These are phyloP conservation scores for Aspergillus sp. DNA, from an alignment of 2,329 filamentous ascomycete genomes.

Conservation along the genomic window DNA sequence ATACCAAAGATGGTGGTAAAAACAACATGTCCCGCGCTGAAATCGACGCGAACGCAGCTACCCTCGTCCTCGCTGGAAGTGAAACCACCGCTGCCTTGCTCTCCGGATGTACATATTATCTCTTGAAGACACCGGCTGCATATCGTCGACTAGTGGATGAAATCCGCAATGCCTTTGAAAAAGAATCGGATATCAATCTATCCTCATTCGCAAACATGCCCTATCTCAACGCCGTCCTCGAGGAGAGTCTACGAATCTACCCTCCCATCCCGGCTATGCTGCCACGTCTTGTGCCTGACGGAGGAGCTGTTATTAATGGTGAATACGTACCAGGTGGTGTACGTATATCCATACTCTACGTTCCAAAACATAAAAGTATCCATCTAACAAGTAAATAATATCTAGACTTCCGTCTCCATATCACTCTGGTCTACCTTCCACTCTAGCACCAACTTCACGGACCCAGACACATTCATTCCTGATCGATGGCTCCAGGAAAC, in stretches of 20 bases:
- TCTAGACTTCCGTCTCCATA: constrained; percentile 3
- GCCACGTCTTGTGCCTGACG: constrained; percentile 23
- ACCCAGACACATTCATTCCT: constrained; percentile 19
- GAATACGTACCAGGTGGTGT: constrained; percentile 21
- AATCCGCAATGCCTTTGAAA: constrained; percentile 18
- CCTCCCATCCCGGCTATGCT: constrained; percentile 25
- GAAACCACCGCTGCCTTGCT: constrained; percentile 16
- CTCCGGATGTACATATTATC: constrained; percentile 13
- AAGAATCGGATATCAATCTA: constrained; percentile 14
- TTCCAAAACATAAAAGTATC: not conserved
- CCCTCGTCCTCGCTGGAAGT: constrained; percentile 20
- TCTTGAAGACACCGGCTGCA: constrained; percentile 15
- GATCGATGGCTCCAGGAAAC: constrained; percentile 24
- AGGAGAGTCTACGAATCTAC: constrained; percentile 22
- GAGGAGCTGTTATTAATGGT: constrained; percentile 20
- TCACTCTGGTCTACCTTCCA: constrained; percentile 3
- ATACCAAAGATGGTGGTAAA: constrained; percentile 8
- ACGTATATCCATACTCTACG: not conserved
- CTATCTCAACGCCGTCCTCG: constrained; percentile 22
- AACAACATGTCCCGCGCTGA: constrained; percentile 9
- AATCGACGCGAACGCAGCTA: constrained; percentile 17
- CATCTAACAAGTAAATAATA: not conserved
- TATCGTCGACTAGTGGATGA: constrained; percentile 17
- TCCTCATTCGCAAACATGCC: constrained; percentile 8
- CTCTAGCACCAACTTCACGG: constrained; percentile 12